Base-by-base conservation (phyloP, 2,329 filamentous ascomycete species). In the Alternaria arborescens region DNA sequence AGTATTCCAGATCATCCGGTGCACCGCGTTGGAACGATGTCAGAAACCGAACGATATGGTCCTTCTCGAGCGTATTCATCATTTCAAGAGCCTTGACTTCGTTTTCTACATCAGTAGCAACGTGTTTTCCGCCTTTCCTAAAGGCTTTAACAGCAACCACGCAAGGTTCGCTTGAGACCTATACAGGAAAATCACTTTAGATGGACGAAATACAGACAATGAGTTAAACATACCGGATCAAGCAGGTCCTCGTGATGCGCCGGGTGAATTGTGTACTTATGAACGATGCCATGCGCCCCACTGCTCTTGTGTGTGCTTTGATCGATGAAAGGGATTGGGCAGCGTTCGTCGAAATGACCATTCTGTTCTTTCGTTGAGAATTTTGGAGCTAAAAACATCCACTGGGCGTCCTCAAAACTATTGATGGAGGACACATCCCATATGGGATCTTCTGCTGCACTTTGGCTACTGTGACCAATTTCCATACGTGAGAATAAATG, bases 11-110 rank as follows among this genome's bases (percentile, higher is more conserved):
- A 3, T 52, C 32, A 10, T 18, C 10, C 11, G 22, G 24, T 11
- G 52, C 18, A 16, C 42, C 28, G 6, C 65, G 46, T 4, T 55
- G 50, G n/a, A 70, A 69, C 16, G 66, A 62, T 4, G 67, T 61
- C n/a, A 69, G 55, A n/a, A 64, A 66, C 11, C 48, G 61, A 8
- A 71, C 60, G 20, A 71, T 67, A 34, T 70, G 62, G 0, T 62
- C 44, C 6, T 65, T 41, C 4, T 64, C 55, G 4, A 70, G 53
- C 10, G 53, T 8, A 16, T 69, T 70, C 61, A 71, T 66, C 18
- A 8, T 65, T 14, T 12, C 40, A 3, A 69, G 41, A 3, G 60
- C 64, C 14, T 54, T 54, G 8, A 61, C 59, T 38, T 71, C 66
- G 5, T 10, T 24, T 26, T 52, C 51, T 60, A 60, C 67, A 28